These are phyloP conservation scores for Blastocystis sp. DNA, from an alignment of 352 stramenopile genomes.

Conservation along the genomic window DNA sequence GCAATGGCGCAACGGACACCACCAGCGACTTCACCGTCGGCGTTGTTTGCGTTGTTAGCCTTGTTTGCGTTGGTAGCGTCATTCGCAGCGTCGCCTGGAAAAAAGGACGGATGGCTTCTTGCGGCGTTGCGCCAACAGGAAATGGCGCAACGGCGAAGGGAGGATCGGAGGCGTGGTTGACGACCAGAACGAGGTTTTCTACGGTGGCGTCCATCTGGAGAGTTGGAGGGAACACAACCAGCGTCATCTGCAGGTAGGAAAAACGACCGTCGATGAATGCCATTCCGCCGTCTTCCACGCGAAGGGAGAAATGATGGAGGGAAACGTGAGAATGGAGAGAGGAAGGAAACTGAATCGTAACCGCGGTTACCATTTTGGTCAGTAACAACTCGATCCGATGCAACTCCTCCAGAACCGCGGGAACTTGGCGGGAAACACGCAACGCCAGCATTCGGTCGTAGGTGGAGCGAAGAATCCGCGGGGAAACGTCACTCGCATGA, in stretches of 20 bases:
- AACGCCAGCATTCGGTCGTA: too few species aligned
- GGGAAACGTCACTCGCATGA: too few species aligned
- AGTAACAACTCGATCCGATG: neutral
- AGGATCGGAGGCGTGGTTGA: too few species aligned
- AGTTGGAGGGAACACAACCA: too few species aligned
- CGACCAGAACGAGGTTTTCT: too few species aligned
- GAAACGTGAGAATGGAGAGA: neutral
- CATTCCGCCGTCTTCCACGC: neutral
- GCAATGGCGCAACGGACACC: neutral
- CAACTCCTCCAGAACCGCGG: neutral
- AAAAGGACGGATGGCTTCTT: neutral
- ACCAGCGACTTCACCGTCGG: neutral
- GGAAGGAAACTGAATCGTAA: neutral
- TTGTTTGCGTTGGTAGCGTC: too few species aligned
- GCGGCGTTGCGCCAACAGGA: neutral
- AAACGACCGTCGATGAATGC: neutral
- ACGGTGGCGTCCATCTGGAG: too few species aligned
- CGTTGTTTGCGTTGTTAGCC: neutral
- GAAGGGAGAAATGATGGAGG: neutral
- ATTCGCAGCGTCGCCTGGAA: neutral
- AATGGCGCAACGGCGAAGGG: neutral
- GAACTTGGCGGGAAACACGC: too few species aligned
- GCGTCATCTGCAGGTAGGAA: neutral
- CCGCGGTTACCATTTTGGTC: neutral
- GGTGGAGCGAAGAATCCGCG: too few species aligned